These are phyloP conservation scores for Phialemoniopsis sp. DNA, from an alignment of 2,329 filamentous ascomycete genomes.

Conservation along the genomic window DNA sequence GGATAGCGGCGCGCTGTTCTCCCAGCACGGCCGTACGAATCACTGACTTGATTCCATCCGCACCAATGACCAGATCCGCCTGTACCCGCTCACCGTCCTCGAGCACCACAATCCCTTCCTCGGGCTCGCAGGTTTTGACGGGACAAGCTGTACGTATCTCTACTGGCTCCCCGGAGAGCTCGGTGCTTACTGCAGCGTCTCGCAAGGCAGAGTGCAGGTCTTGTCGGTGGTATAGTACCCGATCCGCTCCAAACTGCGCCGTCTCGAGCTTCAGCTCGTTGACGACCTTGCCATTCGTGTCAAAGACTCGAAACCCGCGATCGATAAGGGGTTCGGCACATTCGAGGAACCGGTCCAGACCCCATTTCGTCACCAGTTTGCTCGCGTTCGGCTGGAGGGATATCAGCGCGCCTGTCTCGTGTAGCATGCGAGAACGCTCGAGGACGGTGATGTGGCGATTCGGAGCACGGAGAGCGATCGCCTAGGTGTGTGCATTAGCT, in stretches of 20 bases:
- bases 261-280: constrained; percentile 23
- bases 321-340: constrained; percentile 25
- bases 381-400: constrained; percentile 36
- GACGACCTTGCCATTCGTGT: constrained; percentile 13
- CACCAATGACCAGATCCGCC: constrained; percentile 5
- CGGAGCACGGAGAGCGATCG: constrained; percentile 27
- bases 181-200: constrained; percentile 14
- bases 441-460: constrained; percentile 15
- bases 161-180: constrained; percentile 16
- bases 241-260: constrained; percentile 27
- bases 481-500: constrained; percentile 9
- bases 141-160: constrained; percentile 16
- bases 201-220: constrained; percentile 29
- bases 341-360: constrained; percentile 18
- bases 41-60: constrained; percentile 4
- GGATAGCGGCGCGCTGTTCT: constrained; percentile 13
- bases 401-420: constrained; percentile 34
- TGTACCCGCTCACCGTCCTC: constrained; percentile 18
- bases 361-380: constrained; percentile 24
- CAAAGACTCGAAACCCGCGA: constrained; percentile 25
- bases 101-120: constrained; percentile 24
- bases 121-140: constrained; percentile 33
- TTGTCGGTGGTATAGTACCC: constrained; percentile 34
- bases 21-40: constrained; percentile 11
- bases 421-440: constrained; percentile 17